Conservation (phyloP, 768 basidiomycete genomes). For the Leccinum rimulosum region DNA sequence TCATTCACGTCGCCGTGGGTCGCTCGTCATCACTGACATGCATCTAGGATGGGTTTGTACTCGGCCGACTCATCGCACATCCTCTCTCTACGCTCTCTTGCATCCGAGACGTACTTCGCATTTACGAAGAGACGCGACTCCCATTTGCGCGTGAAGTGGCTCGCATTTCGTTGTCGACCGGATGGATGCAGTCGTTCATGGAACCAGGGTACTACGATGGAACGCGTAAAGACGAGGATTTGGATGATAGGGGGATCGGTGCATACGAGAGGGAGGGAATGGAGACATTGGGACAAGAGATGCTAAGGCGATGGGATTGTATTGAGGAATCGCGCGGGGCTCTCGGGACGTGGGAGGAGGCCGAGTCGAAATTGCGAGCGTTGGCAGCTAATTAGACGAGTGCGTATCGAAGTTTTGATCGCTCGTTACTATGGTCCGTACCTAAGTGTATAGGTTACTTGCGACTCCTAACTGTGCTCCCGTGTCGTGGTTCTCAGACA, state of each 20-base stretch:
- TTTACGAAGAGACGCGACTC: slow-evolving; percentile 16
- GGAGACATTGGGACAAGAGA: slow-evolving; percentile 10
- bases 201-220: slow-evolving; percentile 25
- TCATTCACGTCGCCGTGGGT: not conserved
- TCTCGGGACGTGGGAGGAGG: slow-evolving; percentile 17
- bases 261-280: slow-evolving; percentile 19
- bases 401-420: not conserved
- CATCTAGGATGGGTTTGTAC: slow-evolving; percentile 20
- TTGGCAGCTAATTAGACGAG: not conserved
- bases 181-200: slow-evolving; percentile 9
- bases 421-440: not conserved
- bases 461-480: too few species aligned
- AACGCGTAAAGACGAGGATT: slow-evolving; percentile 1
- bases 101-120: slow-evolving; percentile 1
- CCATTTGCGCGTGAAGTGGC: slow-evolving; percentile 15
- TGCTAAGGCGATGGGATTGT: slow-evolving; percentile 17
- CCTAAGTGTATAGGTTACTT: too few species aligned
- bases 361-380: slow-evolving; percentile 8
- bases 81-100: slow-evolving; percentile 8
- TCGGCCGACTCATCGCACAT: slow-evolving; percentile 25
- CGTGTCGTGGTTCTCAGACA: too few species aligned
- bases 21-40: not conserved
- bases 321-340: slow-evolving; percentile 7
- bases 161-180: slow-evolving; percentile 10
- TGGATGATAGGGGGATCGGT: slow-evolving; percentile 9